These are phyloP conservation scores for Blastobotrys niveus DNA, from an alignment of 1,139 yeast genomes.

Conservation along the genomic window DNA sequence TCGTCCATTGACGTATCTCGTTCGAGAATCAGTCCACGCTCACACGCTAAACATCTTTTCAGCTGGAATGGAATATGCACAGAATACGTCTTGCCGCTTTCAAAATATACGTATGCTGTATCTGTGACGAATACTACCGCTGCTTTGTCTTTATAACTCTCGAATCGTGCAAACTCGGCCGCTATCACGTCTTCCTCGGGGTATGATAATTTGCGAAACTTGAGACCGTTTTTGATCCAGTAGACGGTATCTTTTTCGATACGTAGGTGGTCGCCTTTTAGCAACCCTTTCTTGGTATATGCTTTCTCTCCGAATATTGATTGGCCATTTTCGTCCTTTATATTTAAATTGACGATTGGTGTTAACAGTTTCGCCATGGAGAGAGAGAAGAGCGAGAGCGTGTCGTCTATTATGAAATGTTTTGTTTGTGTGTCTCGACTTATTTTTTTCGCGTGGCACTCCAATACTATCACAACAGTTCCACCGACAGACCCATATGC, in stretches of 20 bases:
- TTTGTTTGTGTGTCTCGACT: neutral
- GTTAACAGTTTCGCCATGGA: slow-evolving; percentile 6
- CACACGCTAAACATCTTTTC: slow-evolving; percentile 51
- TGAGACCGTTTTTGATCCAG: slow-evolving; percentile 46
- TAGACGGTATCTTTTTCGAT: slow-evolving; percentile 35
- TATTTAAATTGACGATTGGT: slow-evolving; percentile 4
- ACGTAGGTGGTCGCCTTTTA: slow-evolving; percentile 15
- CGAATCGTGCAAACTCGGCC: slow-evolving; percentile 48
- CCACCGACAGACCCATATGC: too few relatives aligned
- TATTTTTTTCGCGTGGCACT: too few relatives aligned
- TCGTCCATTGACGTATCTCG: slow-evolving; percentile 33
- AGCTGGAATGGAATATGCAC: slow-evolving; percentile 61
- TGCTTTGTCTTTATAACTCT: slow-evolving; percentile 14
- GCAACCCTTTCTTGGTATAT: slow-evolving; percentile 1
- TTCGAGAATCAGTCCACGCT: slow-evolving; percentile 60
- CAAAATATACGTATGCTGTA: slow-evolving; percentile 46
- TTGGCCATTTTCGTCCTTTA: slow-evolving; percentile 1
- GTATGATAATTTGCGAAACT: slow-evolving; percentile 47
- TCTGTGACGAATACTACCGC: slow-evolving; percentile 28
- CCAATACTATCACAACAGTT: too few relatives aligned
- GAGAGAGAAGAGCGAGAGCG: neutral
- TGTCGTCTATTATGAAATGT: too few relatives aligned
- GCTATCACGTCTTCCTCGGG: slow-evolving; percentile 42
- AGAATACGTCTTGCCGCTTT: slow-evolving; percentile 51
- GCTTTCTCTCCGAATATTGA: slow-evolving; percentile 4